Evolutionary conservation across 306 rosid species (phyloP).

Genomic region (Herpetospermum pedunculosum): DNA sequence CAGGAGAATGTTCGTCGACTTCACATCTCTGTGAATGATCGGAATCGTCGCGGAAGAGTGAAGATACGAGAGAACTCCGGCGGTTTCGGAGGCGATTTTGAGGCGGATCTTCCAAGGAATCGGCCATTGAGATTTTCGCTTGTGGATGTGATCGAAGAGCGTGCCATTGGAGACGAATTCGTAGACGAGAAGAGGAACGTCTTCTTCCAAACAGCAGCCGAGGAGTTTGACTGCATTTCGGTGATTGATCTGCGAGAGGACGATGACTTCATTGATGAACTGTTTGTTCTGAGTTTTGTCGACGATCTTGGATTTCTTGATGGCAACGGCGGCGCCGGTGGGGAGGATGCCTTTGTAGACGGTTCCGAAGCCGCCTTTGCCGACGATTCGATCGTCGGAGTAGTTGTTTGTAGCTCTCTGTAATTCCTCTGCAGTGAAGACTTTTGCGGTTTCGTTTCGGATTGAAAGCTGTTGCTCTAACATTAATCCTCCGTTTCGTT

Average conservation of each 20-base stretch:
- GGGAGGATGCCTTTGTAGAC: conserved; percentile 21
- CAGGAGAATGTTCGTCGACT: conserved; percentile 23
- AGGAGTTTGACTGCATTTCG: conserved; percentile 28
- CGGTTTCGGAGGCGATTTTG: conserved; percentile 25
- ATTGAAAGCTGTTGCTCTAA: conserved; percentile 13
- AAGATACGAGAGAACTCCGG: conserved; percentile 27
- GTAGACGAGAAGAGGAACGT: conserved; percentile 31
- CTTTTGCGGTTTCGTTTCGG: conserved; percentile 7
- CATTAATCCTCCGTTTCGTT: conserved; percentile 25
- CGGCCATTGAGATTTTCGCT: background rate
- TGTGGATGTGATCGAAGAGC: conserved; percentile 18
- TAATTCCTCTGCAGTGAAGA: conserved; percentile 13
- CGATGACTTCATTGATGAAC: conserved; percentile 28
- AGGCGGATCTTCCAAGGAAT: conserved; percentile 20
- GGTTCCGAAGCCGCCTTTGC: conserved; percentile 22
- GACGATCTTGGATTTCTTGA: conserved; percentile 22
- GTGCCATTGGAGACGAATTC: conserved; percentile 27
- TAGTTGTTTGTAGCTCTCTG: conserved; percentile 25
- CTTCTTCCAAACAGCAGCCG: conserved; percentile 29
- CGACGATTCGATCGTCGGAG: conserved; percentile 17
- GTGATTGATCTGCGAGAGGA: conserved; percentile 29
- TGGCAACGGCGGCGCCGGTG: conserved; percentile 8
- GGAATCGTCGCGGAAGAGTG: conserved; percentile 22
- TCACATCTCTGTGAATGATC: conserved; percentile 32
- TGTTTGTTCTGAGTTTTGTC: conserved; percentile 17